Base-by-base conservation (phyloP, 257 asterid genomes). In the Anisodus acutangulus region DNA sequence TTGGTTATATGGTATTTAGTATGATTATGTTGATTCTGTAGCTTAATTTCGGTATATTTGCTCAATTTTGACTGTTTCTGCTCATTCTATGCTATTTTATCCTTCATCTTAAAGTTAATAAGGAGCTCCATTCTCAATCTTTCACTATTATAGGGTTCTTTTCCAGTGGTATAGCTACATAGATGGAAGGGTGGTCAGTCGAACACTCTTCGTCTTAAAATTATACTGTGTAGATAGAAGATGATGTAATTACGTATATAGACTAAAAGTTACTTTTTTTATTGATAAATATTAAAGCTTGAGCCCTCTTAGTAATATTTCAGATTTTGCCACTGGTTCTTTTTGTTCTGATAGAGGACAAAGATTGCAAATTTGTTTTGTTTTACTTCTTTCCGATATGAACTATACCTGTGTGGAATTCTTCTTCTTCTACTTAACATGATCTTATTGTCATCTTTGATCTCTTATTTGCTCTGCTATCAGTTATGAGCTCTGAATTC, bases 401-500 rank as follows among this genome's bases (percentile, higher is more conserved):
- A 58, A 58, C 2, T 58, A 31, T 31, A 31, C 67, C 35, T 60
- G 12, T n/a, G 12, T 60, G 67, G 5, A 60, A 8, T 60, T 60
- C 67, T n/a, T 70, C 35, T n/a, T 41, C 37, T 51, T 9, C 57
- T 51, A 4, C 45, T 68, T 17, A 4, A 70, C 55, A 70, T 70
- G 79, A 70, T 70, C 16, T 43, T 41, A 55, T 9, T 71, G 41
- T 19, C 57, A 74, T 11, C 81, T 67, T 49, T 64, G 64, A 22
- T 71, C 84, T 64, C 35, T 26, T 15, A 53, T 78, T 78, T 78
- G 64, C 64, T 57, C 5, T 17, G 58, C 17, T 45, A 43, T 71
- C 58, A 17, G 13, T 45, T 45, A 8, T 71, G 79, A 71, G 17
- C 17, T 45, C n/a, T 45, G 55, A 71, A 45, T 45, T n/a, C 0